phyloP scores from a whole-genome alignment of 1,284 basidiomycete species.

The Ganoderma leucocontextum region DNA sequence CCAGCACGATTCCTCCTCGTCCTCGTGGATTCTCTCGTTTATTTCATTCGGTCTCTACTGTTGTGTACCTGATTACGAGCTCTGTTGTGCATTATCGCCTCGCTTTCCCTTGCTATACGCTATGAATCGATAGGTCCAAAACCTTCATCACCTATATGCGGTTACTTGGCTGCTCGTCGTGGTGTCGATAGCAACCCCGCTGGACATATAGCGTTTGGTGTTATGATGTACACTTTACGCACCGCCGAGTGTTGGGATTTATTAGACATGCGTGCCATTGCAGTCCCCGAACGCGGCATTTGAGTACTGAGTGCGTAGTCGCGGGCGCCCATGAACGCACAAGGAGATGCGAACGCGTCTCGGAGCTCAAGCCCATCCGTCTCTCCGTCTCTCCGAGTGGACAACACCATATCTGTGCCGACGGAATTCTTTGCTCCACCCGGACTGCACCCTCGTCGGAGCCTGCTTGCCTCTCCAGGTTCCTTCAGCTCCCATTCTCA shows the following conservation, averaged over 20 bases:
- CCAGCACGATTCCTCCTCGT: conserved; percentile 15
- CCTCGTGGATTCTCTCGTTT: conserved; percentile 21
- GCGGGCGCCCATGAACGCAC: neutral
- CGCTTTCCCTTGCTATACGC: conserved; percentile 34
- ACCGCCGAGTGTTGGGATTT: neutral
- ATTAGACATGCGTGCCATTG: neutral
- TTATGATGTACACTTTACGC: conserved; percentile 1
- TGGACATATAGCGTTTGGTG: conserved; percentile 4
- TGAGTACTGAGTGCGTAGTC: neutral
- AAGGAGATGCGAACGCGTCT: neutral
- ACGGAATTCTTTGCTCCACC: neutral
- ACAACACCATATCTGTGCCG: neutral
- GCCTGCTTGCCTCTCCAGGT: conserved; percentile 11
- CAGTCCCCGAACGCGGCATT: neutral
- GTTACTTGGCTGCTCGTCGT: conserved; percentile 8
- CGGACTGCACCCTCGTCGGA: conserved; percentile 1
- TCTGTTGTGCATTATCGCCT: conserved; percentile 35
- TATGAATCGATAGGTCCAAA: conserved; percentile 28
- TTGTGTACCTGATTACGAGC: conserved; percentile 29
- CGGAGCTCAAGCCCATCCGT: neutral
- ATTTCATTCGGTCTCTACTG: conserved; percentile 22
- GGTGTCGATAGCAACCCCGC: neutral
- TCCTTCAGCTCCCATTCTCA: conserved; percentile 2
- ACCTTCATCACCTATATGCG: conserved; percentile 1
- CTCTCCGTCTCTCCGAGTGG: conserved; percentile 1